phyloP scores from a whole-genome alignment of 2,329 filamentous ascomycete genomes.

The Colletotrichum filicis region DNA sequence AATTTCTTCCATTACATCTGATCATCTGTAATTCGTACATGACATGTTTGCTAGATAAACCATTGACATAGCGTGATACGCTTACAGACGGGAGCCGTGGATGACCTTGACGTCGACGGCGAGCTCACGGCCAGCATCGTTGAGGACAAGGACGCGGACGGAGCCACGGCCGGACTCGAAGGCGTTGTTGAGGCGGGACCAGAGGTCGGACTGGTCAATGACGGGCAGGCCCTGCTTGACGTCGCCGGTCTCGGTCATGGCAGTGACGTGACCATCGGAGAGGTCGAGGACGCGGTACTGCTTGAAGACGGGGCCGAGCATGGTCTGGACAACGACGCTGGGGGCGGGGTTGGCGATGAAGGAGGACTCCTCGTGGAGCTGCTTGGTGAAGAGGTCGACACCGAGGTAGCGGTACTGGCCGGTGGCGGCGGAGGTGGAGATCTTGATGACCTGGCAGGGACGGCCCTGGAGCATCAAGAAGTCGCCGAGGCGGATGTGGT shows the following conservation, averaged over 20 bases:
- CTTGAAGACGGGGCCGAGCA: constrained; percentile 99
- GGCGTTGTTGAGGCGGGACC: constrained; percentile 80
- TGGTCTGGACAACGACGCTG: constrained; percentile 98
- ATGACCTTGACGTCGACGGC: constrained; percentile 99
- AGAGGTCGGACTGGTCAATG: constrained; percentile 94
- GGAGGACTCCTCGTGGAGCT: constrained; percentile 98
- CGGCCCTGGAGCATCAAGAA: constrained; percentile 99
- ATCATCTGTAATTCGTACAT: constrained; percentile 35
- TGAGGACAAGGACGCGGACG: constrained; percentile 95
- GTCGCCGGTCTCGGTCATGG: constrained; percentile 99
- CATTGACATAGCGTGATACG: constrained; percentile 35
- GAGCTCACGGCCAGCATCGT: constrained; percentile 91
- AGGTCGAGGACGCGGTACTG: constrained; percentile 99
- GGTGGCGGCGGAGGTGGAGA: constrained; percentile 97
- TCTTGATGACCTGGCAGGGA: constrained; percentile 99
- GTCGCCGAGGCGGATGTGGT: constrained; percentile 99
- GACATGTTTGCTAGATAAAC: constrained; percentile 37
- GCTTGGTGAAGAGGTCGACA: constrained; percentile 99
- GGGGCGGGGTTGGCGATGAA: constrained; percentile 98
- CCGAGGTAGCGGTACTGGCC: constrained; percentile 99
- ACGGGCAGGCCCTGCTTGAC: constrained; percentile 96
- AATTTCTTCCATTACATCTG: constrained; percentile 35
- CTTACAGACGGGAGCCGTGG: constrained; percentile 78
- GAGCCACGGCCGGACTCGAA: constrained; percentile 94
- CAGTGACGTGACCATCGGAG: constrained; percentile 85